Conservation (phyloP, 257 asterid species). For the Gynochthodes officinalis region DNA sequence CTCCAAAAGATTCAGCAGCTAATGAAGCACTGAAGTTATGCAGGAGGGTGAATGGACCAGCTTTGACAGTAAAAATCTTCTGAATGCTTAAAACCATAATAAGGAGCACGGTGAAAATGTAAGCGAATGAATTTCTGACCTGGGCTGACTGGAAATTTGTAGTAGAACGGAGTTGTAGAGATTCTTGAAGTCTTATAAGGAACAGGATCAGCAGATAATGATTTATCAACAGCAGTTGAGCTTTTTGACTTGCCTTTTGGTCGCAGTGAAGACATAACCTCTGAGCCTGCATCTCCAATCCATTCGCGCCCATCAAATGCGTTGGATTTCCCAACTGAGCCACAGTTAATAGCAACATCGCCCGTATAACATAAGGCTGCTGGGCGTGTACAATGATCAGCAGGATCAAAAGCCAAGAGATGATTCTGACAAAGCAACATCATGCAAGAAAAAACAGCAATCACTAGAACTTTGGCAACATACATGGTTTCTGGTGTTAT, state of each 20-base stretch:
- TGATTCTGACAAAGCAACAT: background rate
- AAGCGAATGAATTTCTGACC: slow-evolving; percentile 19
- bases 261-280: background rate
- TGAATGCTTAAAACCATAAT: slow-evolving; percentile 17
- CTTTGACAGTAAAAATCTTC: slow-evolving; percentile 11
- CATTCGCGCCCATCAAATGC: slow-evolving; percentile 2
- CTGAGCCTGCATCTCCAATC: slow-evolving; percentile 8
- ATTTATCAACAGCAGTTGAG: background rate
- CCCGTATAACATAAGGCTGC: background rate
- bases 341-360: slow-evolving; percentile 1
- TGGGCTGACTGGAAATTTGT: slow-evolving; percentile 8
- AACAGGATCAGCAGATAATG: background rate
- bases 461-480: background rate
- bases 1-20: slow-evolving; percentile 28
- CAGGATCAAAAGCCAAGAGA: background rate
- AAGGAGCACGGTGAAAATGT: slow-evolving; percentile 11
- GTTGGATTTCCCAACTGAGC: background rate
- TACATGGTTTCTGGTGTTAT: background rate
- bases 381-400: background rate
- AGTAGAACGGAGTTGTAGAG: slow-evolving; percentile 6
- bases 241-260: background rate
- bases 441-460: background rate
- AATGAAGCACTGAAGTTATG: slow-evolving; percentile 20
- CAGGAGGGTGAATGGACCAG: slow-evolving; percentile 16
- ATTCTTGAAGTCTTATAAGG: slow-evolving; percentile 10